Base-by-base conservation (phyloP, 176 grass and related monocot genomes). In the Oryza longistaminata region DNA sequence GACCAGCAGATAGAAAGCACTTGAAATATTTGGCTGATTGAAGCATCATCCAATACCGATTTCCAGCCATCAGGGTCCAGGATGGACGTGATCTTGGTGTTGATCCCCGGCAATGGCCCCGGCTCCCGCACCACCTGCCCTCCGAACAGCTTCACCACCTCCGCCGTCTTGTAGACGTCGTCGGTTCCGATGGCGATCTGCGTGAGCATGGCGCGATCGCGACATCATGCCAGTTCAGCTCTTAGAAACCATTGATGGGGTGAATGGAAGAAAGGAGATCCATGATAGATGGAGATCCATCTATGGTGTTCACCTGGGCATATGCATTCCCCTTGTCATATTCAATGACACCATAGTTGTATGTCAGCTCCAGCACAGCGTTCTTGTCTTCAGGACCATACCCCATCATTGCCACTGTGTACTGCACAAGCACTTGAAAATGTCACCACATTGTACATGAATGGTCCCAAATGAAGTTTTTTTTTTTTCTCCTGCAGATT, bases 11-110 rank as follows among this genome's bases (percentile, higher is more conserved):
- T n/a, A 19, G 12, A 25, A 10, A 70, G 34, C 21, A 24, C 42
- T 3, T 16, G 46, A 55, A 71, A 66, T 39, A 73, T n/a, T 3
- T 76, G 43, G 1, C 31, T 6, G 61, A 22, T 1, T 31, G 11
- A 6, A 37, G 76, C 44, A 70, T 0, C 17, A 22, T 52, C 42
- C n/a, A 64, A 58, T 94, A 93, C 92, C 66, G 87, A 82, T 95
- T 97, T 97, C 91, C 92, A 95, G 14, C 89, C 92, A 74, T 97
- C 92, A 68, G 95, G 92, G 85, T 97, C 91, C 65, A 97, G 35
- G 68, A 94, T 91, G 66, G 92, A 7, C 4, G 95, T 95, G 67
- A 95, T 97, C 85, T 93, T 95, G 52, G 92, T 97, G 69, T 68
- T 80, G 73, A 97, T 90, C 75, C 87, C 92, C 0, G 87, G 89